A percentile compares a stretch with the other conserved stretches of the same genome.
Evolutionary conservation across 2,329 filamentous ascomycete genomes (phyloP).

Genomic region (Penicillium sp.): DNA sequence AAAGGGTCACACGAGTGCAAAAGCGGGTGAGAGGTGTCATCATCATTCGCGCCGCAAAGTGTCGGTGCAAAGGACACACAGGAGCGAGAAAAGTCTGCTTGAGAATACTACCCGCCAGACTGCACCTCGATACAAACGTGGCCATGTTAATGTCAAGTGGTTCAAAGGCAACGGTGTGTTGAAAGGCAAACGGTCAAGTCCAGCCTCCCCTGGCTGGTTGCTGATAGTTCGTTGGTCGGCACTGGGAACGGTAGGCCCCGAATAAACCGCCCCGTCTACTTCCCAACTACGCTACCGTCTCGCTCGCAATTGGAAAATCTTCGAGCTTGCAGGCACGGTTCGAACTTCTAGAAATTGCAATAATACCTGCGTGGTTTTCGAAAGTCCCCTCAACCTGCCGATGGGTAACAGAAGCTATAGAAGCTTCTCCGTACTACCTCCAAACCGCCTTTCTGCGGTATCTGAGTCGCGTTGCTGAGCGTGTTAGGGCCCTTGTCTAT

Average conservation of each 20-base stretch:
- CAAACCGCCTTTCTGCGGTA: background rate
- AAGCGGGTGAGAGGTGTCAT: constrained; percentile 8
- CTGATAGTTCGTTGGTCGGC: background rate
- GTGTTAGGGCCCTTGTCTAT: constrained; percentile 6
- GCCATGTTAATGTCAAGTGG: background rate
- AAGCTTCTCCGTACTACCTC: constrained; percentile 19
- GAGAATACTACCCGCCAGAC: constrained; percentile 16
- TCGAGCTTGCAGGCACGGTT: background rate
- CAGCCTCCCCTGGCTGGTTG: background rate
- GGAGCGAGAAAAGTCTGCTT: background rate
- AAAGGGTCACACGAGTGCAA: constrained; percentile 21
- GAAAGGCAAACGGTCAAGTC: background rate
- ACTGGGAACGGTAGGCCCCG: background rate
- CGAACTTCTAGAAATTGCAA: constrained; percentile 29
- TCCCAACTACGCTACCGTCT: constrained; percentile 2
- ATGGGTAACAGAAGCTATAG: constrained; percentile 26
- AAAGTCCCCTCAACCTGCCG: constrained; percentile 8
- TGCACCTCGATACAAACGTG: background rate
- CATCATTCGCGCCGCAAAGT: background rate
- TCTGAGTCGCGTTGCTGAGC: background rate
- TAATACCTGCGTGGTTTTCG: constrained; percentile 17
- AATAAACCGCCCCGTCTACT: background rate
- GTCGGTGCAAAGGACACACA: background rate
- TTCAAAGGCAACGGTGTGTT: no score
- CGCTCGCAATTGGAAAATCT: constrained; percentile 6